Conservation (phyloP, 495 filamentous ascomycete genomes). For the Haplographium delicatum region DNA sequence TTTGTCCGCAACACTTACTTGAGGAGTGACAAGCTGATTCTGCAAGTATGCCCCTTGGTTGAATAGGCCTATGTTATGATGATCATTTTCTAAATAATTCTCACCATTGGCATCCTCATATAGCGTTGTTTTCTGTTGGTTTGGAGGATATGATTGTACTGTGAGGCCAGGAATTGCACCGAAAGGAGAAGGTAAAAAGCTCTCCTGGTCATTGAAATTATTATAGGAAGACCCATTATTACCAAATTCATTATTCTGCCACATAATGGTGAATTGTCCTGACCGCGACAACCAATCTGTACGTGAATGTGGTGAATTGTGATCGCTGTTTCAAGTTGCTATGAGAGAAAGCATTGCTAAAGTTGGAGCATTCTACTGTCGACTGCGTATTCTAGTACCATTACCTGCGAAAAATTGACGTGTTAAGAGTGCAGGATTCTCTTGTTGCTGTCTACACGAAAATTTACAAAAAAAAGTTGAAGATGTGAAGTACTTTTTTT, state of each 20-base stretch:
- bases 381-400: too few relatives aligned
- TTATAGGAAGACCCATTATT: constrained; percentile 10
- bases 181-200: constrained; percentile 10
- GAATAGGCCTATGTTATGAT: constrained; percentile 15
- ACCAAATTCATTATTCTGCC: constrained; percentile 20
- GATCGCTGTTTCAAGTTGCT: too few relatives aligned
- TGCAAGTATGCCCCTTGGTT: constrained; percentile 19
- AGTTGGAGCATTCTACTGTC: too few relatives aligned
- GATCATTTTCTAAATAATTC: constrained; percentile 4
- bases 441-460: too few relatives aligned
- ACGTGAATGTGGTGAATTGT: not conserved
- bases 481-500: too few relatives aligned
- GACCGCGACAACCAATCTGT: too few relatives aligned
- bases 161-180: not conserved
- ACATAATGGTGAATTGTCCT: constrained; percentile 12
- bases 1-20: constrained; percentile 14
- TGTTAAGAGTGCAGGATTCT: too few relatives aligned
- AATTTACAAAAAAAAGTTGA: too few relatives aligned
- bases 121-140: constrained; percentile 9
- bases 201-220: constrained; percentile 14
- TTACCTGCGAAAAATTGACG: too few relatives aligned
- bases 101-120: constrained; percentile 8
- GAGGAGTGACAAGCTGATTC: constrained; percentile 15
- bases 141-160: constrained; percentile 8
- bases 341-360: too few relatives aligned